Base-by-base conservation (phyloP, 257 asterid genomes). In the Przewalskia tangutica region DNA sequence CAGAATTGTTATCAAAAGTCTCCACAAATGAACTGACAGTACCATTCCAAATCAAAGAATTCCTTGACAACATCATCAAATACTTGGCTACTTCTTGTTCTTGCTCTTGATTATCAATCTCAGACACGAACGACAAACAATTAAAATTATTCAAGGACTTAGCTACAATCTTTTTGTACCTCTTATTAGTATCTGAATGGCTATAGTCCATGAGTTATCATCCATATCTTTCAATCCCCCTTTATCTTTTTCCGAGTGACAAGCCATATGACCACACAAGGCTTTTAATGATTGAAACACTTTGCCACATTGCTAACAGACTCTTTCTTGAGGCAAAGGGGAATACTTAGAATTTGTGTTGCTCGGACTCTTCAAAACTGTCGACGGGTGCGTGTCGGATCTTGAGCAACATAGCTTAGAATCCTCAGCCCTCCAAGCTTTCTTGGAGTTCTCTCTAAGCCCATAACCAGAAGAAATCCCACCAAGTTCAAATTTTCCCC, bases 191-290 rank as follows among this genome's bases (percentile, higher is more conserved):
- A 56, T 93, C 97, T 0, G 97, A 92, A 79, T 91, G 67, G 32
- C 84, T 88, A 34, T 73, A 27, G 32, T 95, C 99, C 99, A 93
- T 6, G 97, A 92, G 80, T 86, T 78, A 20, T 71, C 59, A 71
- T 70, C 78, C 84, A 91, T 97, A 70, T 92, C 93, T 84, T 89
- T 73, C 44, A 73, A 73, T 0, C 66, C 55, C 17, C 83, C 77
- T 83, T 80, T 92, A 42, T 95, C 98, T 86, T 78, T 92, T 1
- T 91, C 97, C 3, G 99, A 95, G 80, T 95, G 98, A 77, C 92
- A 94, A 84, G 99, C 98, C 99, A 95, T 95, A 85, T 95, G 99
- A 1, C 99, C 98, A 84, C 98, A 95, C 83, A 95, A 84, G 9
- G 99, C 98, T 76, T 95, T 95, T 89, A 89, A 20, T 0, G 99